phyloP scores from a whole-genome alignment of 192 early-diverging fungal species.

The Diversispora epigaea region DNA sequence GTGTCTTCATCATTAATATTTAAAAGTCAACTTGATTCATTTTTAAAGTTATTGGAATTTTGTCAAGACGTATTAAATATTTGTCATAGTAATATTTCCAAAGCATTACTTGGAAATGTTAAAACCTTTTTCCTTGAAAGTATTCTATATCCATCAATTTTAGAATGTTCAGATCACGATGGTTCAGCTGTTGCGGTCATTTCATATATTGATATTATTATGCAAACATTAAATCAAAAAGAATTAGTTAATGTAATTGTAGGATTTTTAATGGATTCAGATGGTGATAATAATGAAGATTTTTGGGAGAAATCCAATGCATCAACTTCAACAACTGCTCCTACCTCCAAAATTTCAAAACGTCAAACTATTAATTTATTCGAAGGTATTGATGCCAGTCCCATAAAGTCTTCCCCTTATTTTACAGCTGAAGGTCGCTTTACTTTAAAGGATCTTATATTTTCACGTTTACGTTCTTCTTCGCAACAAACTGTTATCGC shows the following conservation, averaged over 20 bases:
- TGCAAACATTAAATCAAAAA: constrained; percentile 72
- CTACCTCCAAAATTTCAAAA: constrained; percentile 22
- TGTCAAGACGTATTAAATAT: constrained; percentile 69
- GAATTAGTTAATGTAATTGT: constrained; percentile 71
- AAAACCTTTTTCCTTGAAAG: constrained; percentile 78
- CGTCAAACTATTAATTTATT: constrained; percentile 42
- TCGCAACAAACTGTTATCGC: constrained; percentile 85
- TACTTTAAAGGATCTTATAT: constrained; percentile 78
- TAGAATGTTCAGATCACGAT: constrained; percentile 88
- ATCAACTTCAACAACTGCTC: not conserved
- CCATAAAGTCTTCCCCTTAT: constrained; percentile 49
- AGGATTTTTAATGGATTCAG: constrained; percentile 75
- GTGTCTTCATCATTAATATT: constrained; percentile 62
- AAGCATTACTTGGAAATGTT: constrained; percentile 64
- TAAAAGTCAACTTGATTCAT: constrained; percentile 64
- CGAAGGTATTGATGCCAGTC: constrained; percentile 44
- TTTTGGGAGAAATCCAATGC: constrained; percentile 1
- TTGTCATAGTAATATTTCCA: constrained; percentile 67
- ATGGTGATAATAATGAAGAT: constrained; percentile 51
- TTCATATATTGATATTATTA: constrained; percentile 83
- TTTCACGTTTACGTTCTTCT: constrained; percentile 84
- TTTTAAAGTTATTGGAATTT: constrained; percentile 68
- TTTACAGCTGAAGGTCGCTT: constrained; percentile 58
- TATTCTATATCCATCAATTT: constrained; percentile 81
- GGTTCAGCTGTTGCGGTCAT: constrained; percentile 86